Evolutionary conservation across 1,284 basidiomycete species (phyloP).

Genomic region (Mycosarcoma mackinlayi): DNA sequence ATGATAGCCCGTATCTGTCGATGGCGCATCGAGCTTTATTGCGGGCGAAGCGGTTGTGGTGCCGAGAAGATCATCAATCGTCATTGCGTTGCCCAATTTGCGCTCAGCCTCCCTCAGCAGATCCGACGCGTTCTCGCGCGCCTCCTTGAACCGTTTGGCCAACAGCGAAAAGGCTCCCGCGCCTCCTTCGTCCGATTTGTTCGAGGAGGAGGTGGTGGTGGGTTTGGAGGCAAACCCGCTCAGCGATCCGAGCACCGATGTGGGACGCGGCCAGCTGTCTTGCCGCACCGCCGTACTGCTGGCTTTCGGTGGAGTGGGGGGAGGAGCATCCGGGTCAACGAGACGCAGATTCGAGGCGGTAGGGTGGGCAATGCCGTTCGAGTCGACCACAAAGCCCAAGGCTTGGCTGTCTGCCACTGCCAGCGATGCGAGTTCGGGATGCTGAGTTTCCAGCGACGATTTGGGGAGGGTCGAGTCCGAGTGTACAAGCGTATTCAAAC

Average conservation of each 20-base stretch:
- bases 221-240: conserved; percentile 3
- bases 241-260: conserved; percentile 27
- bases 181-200: not conserved
- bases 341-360: not conserved
- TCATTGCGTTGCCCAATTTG: conserved; percentile 46
- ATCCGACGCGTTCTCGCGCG: conserved; percentile 28
- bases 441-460: not conserved
- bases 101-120: conserved; percentile 36
- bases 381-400: conserved; percentile 31
- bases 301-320: conserved; percentile 26
- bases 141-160: conserved; percentile 36
- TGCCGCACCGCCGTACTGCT: not conserved
- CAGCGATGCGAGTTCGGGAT: conserved; percentile 1
- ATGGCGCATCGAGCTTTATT: conserved; percentile 21
- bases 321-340: not conserved
- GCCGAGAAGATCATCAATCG: conserved; percentile 36
- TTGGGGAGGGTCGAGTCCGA: not conserved
- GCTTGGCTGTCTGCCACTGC: conserved; percentile 10
- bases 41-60: not conserved
- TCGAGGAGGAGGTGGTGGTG: not conserved
- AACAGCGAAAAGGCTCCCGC: conserved; percentile 20
- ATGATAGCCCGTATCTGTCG: no score
- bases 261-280: conserved; percentile 11
- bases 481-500: not conserved
- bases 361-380: conserved; percentile 20